Evolutionary conservation across 306 rosid genomes (phyloP).

Genomic region (Arachis hypogaea): DNA sequence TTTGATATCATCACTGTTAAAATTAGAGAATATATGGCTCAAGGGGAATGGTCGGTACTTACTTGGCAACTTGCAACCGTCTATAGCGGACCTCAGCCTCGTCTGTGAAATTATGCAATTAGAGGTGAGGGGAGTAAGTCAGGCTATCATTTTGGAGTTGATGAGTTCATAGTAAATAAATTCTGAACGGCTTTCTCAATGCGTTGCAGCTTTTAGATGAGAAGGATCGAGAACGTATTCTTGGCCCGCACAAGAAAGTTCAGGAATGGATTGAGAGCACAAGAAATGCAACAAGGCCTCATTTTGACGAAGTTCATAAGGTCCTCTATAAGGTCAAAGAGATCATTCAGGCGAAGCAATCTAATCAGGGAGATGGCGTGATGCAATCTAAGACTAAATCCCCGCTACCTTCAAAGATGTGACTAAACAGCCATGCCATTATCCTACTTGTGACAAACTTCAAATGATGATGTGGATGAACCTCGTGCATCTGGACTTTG

Average conservation of each 20-base stretch:
- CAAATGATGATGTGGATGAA: constrained; percentile 13
- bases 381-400: constrained; percentile 40
- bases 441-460: constrained; percentile 9
- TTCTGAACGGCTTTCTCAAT: constrained; percentile 23
- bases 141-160: neutral
- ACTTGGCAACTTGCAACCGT: constrained; percentile 72
- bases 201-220: constrained; percentile 66
- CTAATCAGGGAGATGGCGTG: constrained; percentile 33
- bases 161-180: constrained; percentile 28
- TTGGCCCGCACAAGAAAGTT: constrained; percentile 83
- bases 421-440: constrained; percentile 28
- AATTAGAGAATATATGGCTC: constrained; percentile 77
- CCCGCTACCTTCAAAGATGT: constrained; percentile 62
- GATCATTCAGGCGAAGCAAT: constrained; percentile 47
- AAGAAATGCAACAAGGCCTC: constrained; percentile 74
- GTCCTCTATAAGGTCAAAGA: constrained; percentile 55
- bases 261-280: constrained; percentile 82
- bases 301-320: constrained; percentile 77
- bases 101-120: constrained; percentile 86
- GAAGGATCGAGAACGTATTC: constrained; percentile 61
- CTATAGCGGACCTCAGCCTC: constrained; percentile 81
- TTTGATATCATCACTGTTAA: constrained; percentile 67
- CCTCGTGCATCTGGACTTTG: constrained; percentile 11
- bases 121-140: constrained; percentile 58
- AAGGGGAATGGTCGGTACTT: constrained; percentile 65